Base-by-base conservation (phyloP, 1,139 yeast genomes). In the Debaryomycetaceae sp. region DNA sequence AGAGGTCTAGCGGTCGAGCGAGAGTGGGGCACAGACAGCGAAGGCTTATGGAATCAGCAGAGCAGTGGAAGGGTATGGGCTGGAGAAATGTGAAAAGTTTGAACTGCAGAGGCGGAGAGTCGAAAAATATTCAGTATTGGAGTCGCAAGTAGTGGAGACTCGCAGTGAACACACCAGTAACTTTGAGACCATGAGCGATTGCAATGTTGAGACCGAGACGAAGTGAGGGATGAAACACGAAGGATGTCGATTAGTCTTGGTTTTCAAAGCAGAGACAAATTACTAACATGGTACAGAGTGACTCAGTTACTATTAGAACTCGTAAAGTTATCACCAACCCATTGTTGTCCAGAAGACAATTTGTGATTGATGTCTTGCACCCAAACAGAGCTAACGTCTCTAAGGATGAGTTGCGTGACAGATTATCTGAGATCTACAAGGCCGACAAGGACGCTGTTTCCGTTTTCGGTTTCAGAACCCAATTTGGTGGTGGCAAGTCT, bases 271-370 rank as follows among this genome's bases (percentile, higher is more conserved):
- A 8, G 27, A 9, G 37, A 35, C 38, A 24, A 9, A 40, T 43
- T 70, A 70, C 76, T 70, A 70, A 70, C 76, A 45, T 17, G 38
- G 24, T 38, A 41, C 62, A 84, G 91, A 83, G 89, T 87, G 99
- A 93, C 95, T 91, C 98, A 75, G 95, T 93, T 80, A 93, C 99
- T 73, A 87, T 93, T 82, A 93, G 99, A 85, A 91, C 98, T 76
- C 89, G 98, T 87, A 93, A 93, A 89, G 97, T 93, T 83, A 87
- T 93, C 79, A 81, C 97, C 80, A 95, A 95, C 96, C 97, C 99
- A 75, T 88, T 95, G 75, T 87, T 95, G 80, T 91, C 91, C 72
- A 93, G 99, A 86, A 91, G 96, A 83, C 99, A 95, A 83, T 93
- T 95, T 77, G 99, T 95, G 80, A 84, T 95, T 72, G 99, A 95